Evolutionary conservation across 495 filamentous ascomycete genomes (phyloP).

Genomic region (Durotheca rogersii): DNA sequence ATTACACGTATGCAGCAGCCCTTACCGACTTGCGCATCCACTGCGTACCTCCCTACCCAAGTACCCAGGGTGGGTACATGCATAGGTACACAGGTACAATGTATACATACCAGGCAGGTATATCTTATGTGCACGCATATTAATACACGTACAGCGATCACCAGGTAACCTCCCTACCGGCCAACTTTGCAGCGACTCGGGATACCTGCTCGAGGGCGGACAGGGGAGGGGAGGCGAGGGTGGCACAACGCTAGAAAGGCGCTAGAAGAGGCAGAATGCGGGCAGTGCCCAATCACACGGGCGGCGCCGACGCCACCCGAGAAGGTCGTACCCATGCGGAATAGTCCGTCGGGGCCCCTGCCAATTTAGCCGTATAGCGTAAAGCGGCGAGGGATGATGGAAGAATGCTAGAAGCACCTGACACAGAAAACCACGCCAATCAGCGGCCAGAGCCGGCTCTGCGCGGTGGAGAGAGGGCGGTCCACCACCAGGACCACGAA

Average conservation of each 20-base stretch:
- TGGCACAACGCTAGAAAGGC: conserved; percentile 43
- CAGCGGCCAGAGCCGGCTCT: conserved; percentile 9
- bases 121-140: too few species aligned
- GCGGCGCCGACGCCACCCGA: conserved; percentile 3
- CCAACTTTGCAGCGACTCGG: too few species aligned
- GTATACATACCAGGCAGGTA: too few species aligned
- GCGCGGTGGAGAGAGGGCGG: conserved; percentile 9
- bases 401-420: conserved; percentile 37
- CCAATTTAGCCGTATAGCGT: conserved; percentile 25
- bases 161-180: too few species aligned
- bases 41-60: too few species aligned
- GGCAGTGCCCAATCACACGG: conserved; percentile 10
- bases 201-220: too few species aligned
- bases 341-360: conserved; percentile 28
- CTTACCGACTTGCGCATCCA: too few species aligned
- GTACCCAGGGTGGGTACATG: too few species aligned
- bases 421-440: conserved; percentile 28
- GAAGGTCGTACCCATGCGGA: conserved; percentile 28
- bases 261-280: conserved; percentile 37
- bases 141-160: too few species aligned
- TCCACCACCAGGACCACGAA: background rate
- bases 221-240: too few species aligned
- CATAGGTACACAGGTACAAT: conserved; percentile 9
- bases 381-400: conserved; percentile 33
- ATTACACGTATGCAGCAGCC: too few species aligned